Evolutionary conservation across 73 alveolate genomes (phyloP).

Genomic region (Paramecium primaurelia): DNA sequence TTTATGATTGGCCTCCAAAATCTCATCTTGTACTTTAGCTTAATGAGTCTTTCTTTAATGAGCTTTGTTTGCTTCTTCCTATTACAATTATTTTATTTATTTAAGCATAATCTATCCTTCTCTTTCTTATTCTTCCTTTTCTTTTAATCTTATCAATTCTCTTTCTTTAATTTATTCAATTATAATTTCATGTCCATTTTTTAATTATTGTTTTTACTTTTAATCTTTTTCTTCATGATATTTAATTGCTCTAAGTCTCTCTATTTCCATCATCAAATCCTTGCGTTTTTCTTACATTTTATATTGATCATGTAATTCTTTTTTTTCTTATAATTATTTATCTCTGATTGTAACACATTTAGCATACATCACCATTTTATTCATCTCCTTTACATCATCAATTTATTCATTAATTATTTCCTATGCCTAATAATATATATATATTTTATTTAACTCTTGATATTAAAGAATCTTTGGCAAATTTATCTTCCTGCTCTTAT

Average conservation of each 20-base stretch:
- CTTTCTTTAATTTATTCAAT: constrained; percentile 83
- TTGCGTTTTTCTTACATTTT: constrained; percentile 76
- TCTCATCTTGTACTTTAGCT: constrained; percentile 70
- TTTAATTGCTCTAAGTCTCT: constrained; percentile 76
- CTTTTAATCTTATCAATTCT: constrained; percentile 74
- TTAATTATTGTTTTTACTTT: constrained; percentile 50
- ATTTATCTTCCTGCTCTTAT: constrained; percentile 44
- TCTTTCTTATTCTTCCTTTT: constrained; percentile 76
- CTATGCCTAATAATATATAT: constrained; percentile 49
- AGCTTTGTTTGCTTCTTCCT: constrained; percentile 71
- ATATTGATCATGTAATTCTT: constrained; percentile 66
- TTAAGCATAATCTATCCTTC: constrained; percentile 76
- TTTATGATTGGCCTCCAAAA: constrained; percentile 71
- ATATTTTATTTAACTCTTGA: background rate
- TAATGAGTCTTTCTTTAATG: constrained; percentile 63
- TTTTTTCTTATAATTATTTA: constrained; percentile 72
- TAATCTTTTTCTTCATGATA: constrained; percentile 73
- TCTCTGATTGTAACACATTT: constrained; percentile 80
- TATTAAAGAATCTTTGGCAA: constrained; percentile 23
- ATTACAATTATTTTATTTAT: constrained; percentile 68
- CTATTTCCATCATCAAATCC: constrained; percentile 86
- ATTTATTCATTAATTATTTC: constrained; percentile 66
- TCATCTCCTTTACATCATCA: constrained; percentile 82
- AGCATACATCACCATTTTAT: constrained; percentile 75
- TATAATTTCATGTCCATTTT: constrained; percentile 69